Evolutionary conservation across 441 rosid genomes (phyloP), one percentile per base, ranked within the genome.

Genomic region (Gossypium davidsonii): DNA sequence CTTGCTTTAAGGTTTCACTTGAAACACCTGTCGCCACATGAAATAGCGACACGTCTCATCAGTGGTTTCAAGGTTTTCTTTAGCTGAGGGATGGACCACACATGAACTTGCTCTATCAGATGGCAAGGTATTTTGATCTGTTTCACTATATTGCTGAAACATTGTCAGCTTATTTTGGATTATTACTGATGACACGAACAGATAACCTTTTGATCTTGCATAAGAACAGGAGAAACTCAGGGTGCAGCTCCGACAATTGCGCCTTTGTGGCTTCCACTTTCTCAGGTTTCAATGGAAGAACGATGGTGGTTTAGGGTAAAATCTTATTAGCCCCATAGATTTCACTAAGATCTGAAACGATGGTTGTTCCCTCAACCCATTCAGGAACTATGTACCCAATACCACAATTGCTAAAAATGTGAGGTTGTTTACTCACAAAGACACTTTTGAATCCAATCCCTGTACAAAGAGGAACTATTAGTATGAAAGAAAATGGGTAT

Each of bases 381-480:
- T 64, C 60, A 3, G 71, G 79, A 70, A 63, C 79, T 62, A 76
- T 63, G 46, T 66, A 77, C 7, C 79, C 64, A 56, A 72, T 48
- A 18, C 63, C 68, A 59, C 63, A 67, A 37, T 42, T 76, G 66
- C 72, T 72, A 65, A 71, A 76, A 48, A 73, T 74, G 56, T 28
- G 25, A 66, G 80, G 76, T 5, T 56, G 55, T 23, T 17, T 10
- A 17, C 68, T 75, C 39, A 77, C 57, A 51, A 70, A 78, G 53
- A 67, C 74, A 56, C 74, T 74, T 44, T 58, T 72, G 6, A 75
- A 73, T 15, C 83, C 78, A 48, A 74, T 73, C 15, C 75, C 74
- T 67, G 58, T 25, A 75, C 46, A 10, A 15, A 67, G 15, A 55
- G 59, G 6, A 39, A 8, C 46, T 2, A 39, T 39, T 39, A 39